Conservation (phyloP, 2,329 filamentous ascomycete genomes). For the Pseudogymnoascus sp. region DNA sequence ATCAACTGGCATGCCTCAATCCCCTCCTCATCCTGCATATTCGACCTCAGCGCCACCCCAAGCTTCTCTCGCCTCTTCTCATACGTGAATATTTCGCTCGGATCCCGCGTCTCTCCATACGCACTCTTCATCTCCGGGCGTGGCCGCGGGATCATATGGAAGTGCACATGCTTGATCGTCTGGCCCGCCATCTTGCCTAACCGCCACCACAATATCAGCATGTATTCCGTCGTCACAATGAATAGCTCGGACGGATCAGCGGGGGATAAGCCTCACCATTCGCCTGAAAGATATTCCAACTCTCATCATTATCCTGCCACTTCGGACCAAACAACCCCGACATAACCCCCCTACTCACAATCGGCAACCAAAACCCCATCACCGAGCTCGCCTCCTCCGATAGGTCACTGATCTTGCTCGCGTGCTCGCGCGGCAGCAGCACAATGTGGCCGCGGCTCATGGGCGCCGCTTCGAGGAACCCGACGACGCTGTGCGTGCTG, state of each 20-base stretch:
- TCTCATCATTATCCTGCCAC: slow-evolving; percentile 11
- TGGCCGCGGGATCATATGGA: slow-evolving; percentile 73
- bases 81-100: not conserved
- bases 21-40: not conserved
- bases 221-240: not conserved
- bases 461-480: slow-evolving; percentile 86
- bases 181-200: slow-evolving; percentile 72
- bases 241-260: not conserved
- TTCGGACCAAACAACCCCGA: slow-evolving; percentile 61
- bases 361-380: slow-evolving; percentile 58
- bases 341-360: slow-evolving; percentile 61
- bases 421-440: slow-evolving; percentile 67
- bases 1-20: not conserved
- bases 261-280: slow-evolving; percentile 49
- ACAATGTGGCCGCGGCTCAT: slow-evolving; percentile 75
- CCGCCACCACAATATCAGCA: not conserved
- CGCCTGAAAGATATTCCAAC: slow-evolving; percentile 90
- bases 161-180: slow-evolving; percentile 89
- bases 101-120: not conserved
- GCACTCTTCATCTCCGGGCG: not conserved
- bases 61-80: not conserved
- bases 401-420: slow-evolving; percentile 66
- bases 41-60: not conserved
- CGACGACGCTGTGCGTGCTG: slow-evolving; percentile 66
- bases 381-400: slow-evolving; percentile 52